phyloP scores from a whole-genome alignment of 208 protist species.

The Sergeia podlipaevii region DNA sequence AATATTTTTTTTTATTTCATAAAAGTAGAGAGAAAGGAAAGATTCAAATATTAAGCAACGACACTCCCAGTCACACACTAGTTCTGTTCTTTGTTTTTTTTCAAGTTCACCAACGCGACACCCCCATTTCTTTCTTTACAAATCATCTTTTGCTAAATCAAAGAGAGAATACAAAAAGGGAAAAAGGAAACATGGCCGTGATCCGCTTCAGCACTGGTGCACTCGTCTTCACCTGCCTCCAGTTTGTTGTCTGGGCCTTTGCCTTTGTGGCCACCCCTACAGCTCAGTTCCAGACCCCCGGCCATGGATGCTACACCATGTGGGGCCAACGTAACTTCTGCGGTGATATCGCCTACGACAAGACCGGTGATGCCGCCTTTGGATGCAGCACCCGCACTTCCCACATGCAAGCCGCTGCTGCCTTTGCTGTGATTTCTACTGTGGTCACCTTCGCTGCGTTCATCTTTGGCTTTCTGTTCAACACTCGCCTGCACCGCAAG shows the following conservation, averaged over 20 bases:
- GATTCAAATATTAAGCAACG: too few species aligned
- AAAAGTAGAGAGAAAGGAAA: too few species aligned
- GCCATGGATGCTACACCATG: conserved; percentile 19
- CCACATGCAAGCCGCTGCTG: conserved; percentile 10
- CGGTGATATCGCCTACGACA: conserved; percentile 11
- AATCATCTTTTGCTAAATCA: too few species aligned
- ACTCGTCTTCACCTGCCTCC: conserved; percentile 12
- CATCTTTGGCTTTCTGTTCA: conserved; percentile 12
- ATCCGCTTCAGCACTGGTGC: conserved; percentile 13
- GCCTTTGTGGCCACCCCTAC: conserved; percentile 14
- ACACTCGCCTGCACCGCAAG: neutral
- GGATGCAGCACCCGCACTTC: conserved; percentile 13
- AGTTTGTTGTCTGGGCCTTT: conserved; percentile 15
- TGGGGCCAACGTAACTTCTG: conserved; percentile 19
- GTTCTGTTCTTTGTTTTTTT: too few species aligned
- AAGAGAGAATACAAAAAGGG: too few species aligned
- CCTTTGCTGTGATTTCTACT: conserved; percentile 15
- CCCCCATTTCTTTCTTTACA: too few species aligned
- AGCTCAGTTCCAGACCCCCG: conserved; percentile 9
- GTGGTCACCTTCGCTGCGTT: conserved; percentile 7
- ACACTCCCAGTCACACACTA: too few species aligned
- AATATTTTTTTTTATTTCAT: too few species aligned
- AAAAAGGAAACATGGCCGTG: too few species aligned
- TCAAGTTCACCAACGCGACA: too few species aligned
- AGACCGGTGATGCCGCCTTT: conserved; percentile 13